A percentile compares a stretch with the other conserved stretches of the same genome.
Conservation (phyloP, 1,284 basidiomycete genomes). For the Sutorius eximius region DNA sequence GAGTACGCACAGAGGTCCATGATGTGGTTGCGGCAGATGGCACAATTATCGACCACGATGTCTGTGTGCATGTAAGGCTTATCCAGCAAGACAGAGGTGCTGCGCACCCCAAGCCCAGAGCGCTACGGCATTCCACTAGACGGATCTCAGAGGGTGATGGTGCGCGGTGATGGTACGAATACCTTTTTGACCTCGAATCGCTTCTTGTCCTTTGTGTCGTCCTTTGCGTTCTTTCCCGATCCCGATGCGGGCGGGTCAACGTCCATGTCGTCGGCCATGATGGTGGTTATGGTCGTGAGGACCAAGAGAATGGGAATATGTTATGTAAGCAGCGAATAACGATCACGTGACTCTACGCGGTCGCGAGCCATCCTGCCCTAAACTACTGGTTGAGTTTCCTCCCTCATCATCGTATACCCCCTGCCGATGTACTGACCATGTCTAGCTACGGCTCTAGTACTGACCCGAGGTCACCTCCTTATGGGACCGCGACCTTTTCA, state of each 20-base stretch:
- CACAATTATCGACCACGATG: conserved; percentile 95
- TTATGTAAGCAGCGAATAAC: conserved; percentile 22
- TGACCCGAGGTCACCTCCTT: conserved; percentile 46
- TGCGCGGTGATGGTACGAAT: conserved; percentile 19
- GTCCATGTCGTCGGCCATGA: conserved; percentile 80
- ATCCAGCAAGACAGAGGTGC: background rate
- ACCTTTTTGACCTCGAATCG: conserved; percentile 97
- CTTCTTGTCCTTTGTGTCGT: conserved; percentile 66
- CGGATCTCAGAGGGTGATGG: conserved; percentile 10
- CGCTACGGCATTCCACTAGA: conserved; percentile 93
- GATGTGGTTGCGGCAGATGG: conserved; percentile 96
- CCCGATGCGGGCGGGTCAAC: conserved; percentile 59
- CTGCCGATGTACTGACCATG: conserved; percentile 35
- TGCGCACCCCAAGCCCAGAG: conserved; percentile 93
- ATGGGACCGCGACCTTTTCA: conserved; percentile 52
- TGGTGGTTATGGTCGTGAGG: conserved; percentile 8
- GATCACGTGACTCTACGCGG: conserved; percentile 35
- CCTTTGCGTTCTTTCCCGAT: conserved; percentile 43
- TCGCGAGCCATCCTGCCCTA: conserved; percentile 36
- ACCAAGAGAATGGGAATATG: background rate
- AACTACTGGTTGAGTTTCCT: conserved; percentile 34
- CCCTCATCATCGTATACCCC: conserved; percentile 7
- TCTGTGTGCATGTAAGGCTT: conserved; percentile 48
- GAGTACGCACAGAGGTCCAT: conserved; percentile 89
- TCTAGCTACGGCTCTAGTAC: conserved; percentile 37